phyloP scores from a whole-genome alignment of 2,329 filamentous ascomycete genomes.

The Fusarium musae region DNA sequence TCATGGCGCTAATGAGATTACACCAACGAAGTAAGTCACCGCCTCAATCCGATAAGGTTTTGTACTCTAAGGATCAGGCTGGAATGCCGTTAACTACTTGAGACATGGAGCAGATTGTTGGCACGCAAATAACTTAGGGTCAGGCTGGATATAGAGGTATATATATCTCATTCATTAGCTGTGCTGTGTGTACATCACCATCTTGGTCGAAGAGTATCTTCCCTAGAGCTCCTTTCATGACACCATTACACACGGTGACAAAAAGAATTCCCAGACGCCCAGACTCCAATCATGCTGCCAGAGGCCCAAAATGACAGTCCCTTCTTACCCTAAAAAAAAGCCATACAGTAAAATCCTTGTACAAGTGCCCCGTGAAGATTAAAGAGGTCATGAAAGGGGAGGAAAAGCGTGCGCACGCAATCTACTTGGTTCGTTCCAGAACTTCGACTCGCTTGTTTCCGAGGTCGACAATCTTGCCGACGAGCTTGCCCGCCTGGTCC shows the following conservation, averaged over 20 bases:
- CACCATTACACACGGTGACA: constrained; percentile 9
- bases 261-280: constrained; percentile 31
- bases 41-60: neutral
- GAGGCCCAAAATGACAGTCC: constrained; percentile 13
- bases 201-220: neutral
- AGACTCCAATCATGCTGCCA: constrained; percentile 32
- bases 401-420: neutral
- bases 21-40: neutral
- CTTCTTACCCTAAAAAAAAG: constrained; percentile 15
- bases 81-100: neutral
- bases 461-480: constrained; percentile 76
- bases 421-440: constrained; percentile 54
- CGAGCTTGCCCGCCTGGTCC: constrained; percentile 72
- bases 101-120: neutral
- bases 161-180: constrained; percentile 25
- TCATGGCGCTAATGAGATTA: neutral
- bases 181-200: constrained; percentile 15
- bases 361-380: constrained; percentile 17
- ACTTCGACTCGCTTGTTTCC: constrained; percentile 73
- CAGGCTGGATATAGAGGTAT: neutral
- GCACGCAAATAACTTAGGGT: neutral
- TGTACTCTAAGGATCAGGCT: neutral
- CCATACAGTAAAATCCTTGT: constrained; percentile 14
- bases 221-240: neutral
- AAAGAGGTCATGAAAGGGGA: constrained; percentile 22